Percentiles rank a stretch among this genome's conserved stretches.
phyloP scores from a whole-genome alignment of 257 asterid genomes.

The Lycium barbarum region DNA sequence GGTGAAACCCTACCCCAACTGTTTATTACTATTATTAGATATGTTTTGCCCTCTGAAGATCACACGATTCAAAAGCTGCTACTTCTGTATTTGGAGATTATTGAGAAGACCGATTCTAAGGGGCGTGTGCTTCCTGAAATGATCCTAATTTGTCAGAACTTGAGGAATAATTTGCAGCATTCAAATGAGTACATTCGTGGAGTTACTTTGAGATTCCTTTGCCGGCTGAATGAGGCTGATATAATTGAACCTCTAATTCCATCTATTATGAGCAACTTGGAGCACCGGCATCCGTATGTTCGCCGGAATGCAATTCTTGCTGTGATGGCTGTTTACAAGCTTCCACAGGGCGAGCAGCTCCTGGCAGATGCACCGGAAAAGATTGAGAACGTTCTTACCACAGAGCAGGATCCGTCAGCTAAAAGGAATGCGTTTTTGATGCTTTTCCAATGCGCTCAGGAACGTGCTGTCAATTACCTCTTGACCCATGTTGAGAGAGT shows the following conservation, averaged over 20 bases:
- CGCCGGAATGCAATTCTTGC: constrained; percentile 91
- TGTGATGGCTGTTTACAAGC: constrained; percentile 83
- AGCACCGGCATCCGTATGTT: constrained; percentile 83
- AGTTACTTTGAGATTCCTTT: constrained; percentile 86
- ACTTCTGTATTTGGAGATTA: constrained; percentile 77
- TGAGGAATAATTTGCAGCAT: constrained; percentile 85
- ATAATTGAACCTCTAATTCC: constrained; percentile 89
- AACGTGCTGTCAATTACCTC: constrained; percentile 82
- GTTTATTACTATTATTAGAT: constrained; percentile 81
- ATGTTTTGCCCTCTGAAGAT: constrained; percentile 89
- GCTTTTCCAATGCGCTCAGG: constrained; percentile 92
- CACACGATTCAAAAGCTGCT: constrained; percentile 86
- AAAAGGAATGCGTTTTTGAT: constrained; percentile 94
- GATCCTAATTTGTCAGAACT: constrained; percentile 90
- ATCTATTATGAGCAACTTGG: constrained; percentile 80
- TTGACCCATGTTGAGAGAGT: constrained; percentile 78
- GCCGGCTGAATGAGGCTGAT: constrained; percentile 88
- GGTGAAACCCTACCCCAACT: constrained; percentile 92
- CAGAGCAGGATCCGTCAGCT: constrained; percentile 89
- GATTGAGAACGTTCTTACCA: constrained; percentile 75
- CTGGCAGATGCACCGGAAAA: constrained; percentile 97
- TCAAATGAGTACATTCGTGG: constrained; percentile 97
- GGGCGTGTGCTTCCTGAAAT: constrained; percentile 87
- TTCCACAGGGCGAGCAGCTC: constrained; percentile 91
- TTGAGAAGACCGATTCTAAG: constrained; percentile 85